Conservation (phyloP, 1,284 basidiomycete species). For the Irpex sp. region DNA sequence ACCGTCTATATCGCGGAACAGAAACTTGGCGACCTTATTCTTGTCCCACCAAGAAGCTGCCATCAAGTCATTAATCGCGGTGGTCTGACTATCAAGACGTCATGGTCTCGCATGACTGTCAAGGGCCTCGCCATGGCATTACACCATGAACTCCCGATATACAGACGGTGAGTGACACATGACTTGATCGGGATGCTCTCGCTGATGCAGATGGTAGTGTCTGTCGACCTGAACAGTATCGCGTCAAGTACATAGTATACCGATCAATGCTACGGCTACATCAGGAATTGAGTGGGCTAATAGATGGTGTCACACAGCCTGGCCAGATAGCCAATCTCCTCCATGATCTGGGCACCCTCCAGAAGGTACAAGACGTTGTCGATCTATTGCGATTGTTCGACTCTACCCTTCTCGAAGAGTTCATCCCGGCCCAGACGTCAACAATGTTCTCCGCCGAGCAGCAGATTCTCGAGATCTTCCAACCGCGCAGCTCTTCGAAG, state of each 20-base stretch:
- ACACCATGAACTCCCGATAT: slow-evolving; percentile 68
- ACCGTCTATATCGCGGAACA: slow-evolving; percentile 64
- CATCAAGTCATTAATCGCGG: slow-evolving; percentile 76
- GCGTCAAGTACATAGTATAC: slow-evolving; percentile 59
- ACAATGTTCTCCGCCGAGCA: slow-evolving; percentile 15
- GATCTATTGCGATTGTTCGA: slow-evolving; percentile 48
- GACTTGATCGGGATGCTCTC: slow-evolving; percentile 4
- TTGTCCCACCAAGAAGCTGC: slow-evolving; percentile 72
- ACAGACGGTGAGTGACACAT: slow-evolving; percentile 49
- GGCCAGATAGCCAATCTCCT: not conserved
- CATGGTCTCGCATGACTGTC: slow-evolving; percentile 77
- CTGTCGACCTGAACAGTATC: slow-evolving; percentile 69
- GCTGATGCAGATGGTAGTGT: slow-evolving; percentile 39
- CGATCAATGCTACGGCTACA: slow-evolving; percentile 42
- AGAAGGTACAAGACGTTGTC: slow-evolving; percentile 12
- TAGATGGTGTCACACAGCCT: not conserved
- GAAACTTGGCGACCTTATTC: slow-evolving; percentile 64
- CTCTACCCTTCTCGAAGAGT: slow-evolving; percentile 53
- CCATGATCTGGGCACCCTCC: not conserved
- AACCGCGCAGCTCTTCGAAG: slow-evolving; percentile 7
- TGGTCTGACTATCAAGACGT: slow-evolving; percentile 71
- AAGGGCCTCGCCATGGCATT: slow-evolving; percentile 51
- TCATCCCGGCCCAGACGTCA: slow-evolving; percentile 28
- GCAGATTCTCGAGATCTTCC: not conserved
- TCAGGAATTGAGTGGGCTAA: slow-evolving; percentile 20